Evolutionary conservation across 371 early-diverging fungal genomes (phyloP).

Genomic region (Mycotypha africana): DNA sequence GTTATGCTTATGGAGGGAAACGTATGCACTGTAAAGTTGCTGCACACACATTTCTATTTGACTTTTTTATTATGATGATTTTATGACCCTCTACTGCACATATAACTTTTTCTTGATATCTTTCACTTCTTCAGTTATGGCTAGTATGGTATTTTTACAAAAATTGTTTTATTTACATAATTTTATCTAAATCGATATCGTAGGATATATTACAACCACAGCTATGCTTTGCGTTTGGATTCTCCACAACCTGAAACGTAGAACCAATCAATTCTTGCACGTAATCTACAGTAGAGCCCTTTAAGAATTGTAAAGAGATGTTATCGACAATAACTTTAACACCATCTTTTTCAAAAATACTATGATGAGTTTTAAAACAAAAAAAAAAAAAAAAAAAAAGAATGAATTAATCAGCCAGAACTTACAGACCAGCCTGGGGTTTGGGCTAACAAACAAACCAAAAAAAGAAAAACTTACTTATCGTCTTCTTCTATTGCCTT

Average conservation of each 20-base stretch:
- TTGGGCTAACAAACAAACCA: not conserved
- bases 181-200: constrained; percentile 46
- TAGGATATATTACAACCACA: constrained; percentile 84
- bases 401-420: constrained; percentile 1
- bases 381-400: not conserved
- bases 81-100: no score
- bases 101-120: no score
- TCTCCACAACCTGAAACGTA: constrained; percentile 83
- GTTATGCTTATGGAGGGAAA: no score
- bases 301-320: constrained; percentile 78
- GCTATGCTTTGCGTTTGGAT: constrained; percentile 87
- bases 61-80: no score
- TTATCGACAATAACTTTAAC: constrained; percentile 79
- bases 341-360: constrained; percentile 79
- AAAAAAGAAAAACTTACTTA: no score
- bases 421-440: not conserved
- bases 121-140: no score
- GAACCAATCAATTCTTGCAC: constrained; percentile 92
- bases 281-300: constrained; percentile 85
- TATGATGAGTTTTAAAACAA: no score
- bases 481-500: constrained; percentile 69
- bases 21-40: no score
- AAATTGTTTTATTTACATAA: constrained; percentile 1
- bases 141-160: not conserved
- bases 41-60: no score